phyloP scores from a whole-genome alignment of 2,329 filamentous ascomycete genomes.

The Cercospora sp. region DNA sequence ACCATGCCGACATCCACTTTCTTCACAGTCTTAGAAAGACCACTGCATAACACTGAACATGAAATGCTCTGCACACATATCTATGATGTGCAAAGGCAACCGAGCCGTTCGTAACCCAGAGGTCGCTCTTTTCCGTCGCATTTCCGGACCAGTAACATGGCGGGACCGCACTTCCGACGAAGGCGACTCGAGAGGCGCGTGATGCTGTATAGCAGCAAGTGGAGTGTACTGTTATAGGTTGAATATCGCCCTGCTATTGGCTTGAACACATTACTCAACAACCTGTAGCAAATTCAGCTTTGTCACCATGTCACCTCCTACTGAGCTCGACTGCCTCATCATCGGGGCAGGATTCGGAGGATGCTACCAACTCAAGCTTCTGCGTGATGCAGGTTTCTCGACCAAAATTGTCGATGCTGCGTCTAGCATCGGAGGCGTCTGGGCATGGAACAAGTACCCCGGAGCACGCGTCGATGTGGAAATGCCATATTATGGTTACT shows the following conservation, averaged over 20 bases:
- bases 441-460: conserved; percentile 41
- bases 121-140: not conserved
- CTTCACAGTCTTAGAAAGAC: not conserved
- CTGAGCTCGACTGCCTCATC: conserved; percentile 11
- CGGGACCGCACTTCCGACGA: not conserved
- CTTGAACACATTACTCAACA: not conserved
- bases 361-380: conserved; percentile 28
- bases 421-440: conserved; percentile 38
- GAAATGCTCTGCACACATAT: not conserved
- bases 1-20: not conserved
- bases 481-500: conserved; percentile 50
- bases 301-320: not conserved
- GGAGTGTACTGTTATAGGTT: not conserved
- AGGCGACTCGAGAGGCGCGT: not conserved
- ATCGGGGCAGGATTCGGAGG: conserved; percentile 25
- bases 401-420: conserved; percentile 38
- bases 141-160: not conserved
- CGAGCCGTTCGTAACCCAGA: not conserved
- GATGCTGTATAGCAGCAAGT: not conserved
- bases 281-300: not conserved
- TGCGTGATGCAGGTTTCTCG: conserved; percentile 35
- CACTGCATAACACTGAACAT: not conserved
- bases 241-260: not conserved
- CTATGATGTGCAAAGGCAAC: not conserved
- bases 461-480: conserved; percentile 50